phyloP scores from a whole-genome alignment of 106 monocot genomes.

The Platanthera zijinensis region DNA sequence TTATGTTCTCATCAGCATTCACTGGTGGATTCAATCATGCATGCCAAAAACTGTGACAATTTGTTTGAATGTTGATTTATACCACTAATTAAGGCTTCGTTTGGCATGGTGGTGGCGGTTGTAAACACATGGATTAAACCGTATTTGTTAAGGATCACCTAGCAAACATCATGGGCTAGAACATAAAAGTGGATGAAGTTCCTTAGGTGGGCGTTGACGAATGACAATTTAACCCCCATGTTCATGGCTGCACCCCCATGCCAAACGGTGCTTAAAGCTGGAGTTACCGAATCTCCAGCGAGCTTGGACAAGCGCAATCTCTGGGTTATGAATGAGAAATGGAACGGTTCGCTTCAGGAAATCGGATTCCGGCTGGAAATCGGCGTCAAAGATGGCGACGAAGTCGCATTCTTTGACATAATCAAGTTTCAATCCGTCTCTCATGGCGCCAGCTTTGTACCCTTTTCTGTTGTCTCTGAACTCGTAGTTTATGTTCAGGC shows the following conservation, averaged over 20 bases:
- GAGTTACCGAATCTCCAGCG: conserved; percentile 25
- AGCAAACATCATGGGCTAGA: no score
- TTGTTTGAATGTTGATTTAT: background rate
- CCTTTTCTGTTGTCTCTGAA: conserved; percentile 26
- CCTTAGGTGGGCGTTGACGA: no score
- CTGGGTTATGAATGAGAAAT: conserved; percentile 20
- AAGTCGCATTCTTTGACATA: conserved; percentile 20
- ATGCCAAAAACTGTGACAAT: background rate
- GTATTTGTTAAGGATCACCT: no score
- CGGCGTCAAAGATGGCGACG: conserved; percentile 29
- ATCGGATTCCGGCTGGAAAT: conserved; percentile 29
- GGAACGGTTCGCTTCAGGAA: conserved; percentile 21
- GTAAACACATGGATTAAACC: no score
- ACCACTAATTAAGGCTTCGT: no score
- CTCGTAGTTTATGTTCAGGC: conserved; percentile 19
- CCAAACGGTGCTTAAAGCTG: background rate
- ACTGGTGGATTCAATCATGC: conserved; percentile 7
- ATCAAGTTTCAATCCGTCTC: conserved; percentile 18
- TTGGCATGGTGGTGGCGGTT: no score
- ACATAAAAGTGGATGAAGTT: no score
- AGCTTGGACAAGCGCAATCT: conserved; percentile 25
- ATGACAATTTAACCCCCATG: no score
- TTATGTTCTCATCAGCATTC: conserved; percentile 26
- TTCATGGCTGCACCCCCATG: no score
- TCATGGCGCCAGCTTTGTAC: conserved; percentile 27